Evolutionary conservation across 345 rosid species (phyloP).

Genomic region (Dipteronia sinensis): DNA sequence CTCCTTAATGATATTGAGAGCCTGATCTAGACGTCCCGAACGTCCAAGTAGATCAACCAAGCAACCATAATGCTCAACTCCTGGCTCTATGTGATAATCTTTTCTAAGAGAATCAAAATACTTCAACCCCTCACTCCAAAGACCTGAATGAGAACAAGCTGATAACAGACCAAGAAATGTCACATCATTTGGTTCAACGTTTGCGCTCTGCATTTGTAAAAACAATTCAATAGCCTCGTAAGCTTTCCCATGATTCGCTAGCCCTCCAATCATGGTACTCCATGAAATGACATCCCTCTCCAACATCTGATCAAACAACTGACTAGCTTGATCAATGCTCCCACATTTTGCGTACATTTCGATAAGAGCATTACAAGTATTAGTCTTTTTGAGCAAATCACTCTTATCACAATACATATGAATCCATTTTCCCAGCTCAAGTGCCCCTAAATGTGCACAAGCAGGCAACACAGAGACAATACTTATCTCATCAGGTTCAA

Average conservation of each 20-base stretch:
- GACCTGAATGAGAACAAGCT: constrained; percentile 56
- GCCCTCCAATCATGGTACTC: constrained; percentile 66
- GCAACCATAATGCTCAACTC: constrained; percentile 55
- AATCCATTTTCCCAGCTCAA: constrained; percentile 59
- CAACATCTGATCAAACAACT: constrained; percentile 40
- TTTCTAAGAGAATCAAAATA: constrained; percentile 50
- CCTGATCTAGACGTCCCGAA: constrained; percentile 38
- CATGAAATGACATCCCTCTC: constrained; percentile 56
- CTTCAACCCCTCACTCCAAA: constrained; percentile 42
- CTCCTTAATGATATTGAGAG: constrained; percentile 34
- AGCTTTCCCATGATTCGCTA: constrained; percentile 61
- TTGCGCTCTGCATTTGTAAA: constrained; percentile 43
- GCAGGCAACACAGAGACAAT: constrained; percentile 56
- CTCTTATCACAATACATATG: constrained; percentile 47
- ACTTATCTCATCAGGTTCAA: constrained; percentile 56
- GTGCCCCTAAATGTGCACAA: constrained; percentile 55
- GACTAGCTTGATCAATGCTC: constrained; percentile 41
- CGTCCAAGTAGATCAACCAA: constrained; percentile 58
- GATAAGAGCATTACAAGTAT: constrained; percentile 47
- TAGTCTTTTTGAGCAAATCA: constrained; percentile 29
- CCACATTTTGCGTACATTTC: constrained; percentile 74
- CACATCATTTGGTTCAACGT: constrained; percentile 46
- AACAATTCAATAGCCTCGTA: constrained; percentile 38
- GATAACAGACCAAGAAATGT: constrained; percentile 58
- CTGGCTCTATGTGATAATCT: constrained; percentile 44